Percentiles rank a stretch among this genome's conserved stretches.
Conservation (phyloP, 371 early-diverging fungal genomes). For the Haplosporangium sp. region DNA sequence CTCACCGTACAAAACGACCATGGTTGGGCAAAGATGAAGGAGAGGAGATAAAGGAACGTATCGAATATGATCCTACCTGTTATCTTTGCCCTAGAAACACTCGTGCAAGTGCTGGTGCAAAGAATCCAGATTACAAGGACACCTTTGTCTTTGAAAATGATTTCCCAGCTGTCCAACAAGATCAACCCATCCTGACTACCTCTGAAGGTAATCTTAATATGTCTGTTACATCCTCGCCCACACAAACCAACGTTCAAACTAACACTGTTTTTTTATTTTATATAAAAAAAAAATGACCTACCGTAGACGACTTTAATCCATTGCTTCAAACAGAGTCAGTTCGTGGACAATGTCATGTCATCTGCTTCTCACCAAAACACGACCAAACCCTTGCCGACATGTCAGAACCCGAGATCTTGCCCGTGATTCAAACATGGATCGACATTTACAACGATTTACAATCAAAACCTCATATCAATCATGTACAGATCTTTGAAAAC, state of each 20-base stretch:
- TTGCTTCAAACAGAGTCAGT: conserved; percentile 77
- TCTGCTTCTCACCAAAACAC: conserved; percentile 93
- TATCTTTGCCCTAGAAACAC: conserved; percentile 90
- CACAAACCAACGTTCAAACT: too few species aligned
- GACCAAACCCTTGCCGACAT: conserved; percentile 91
- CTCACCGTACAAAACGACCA: conserved; percentile 94
- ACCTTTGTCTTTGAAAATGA: conserved; percentile 92
- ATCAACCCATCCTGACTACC: conserved; percentile 62
- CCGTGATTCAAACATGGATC: conserved; percentile 85
- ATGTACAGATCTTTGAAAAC: conserved; percentile 96
- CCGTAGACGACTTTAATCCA: conserved; percentile 20
- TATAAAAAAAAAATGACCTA: background rate
- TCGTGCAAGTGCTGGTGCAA: conserved; percentile 74
- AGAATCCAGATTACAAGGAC: conserved; percentile 80
- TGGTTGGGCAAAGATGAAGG: conserved; percentile 90
- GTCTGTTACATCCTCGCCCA: too few species aligned
- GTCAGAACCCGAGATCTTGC: conserved; percentile 66
- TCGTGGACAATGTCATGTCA: conserved; percentile 87
- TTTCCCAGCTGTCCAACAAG: conserved; percentile 85
- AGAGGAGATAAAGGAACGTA: conserved; percentile 58
- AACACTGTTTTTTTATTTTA: background rate
- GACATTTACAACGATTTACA: conserved; percentile 64
- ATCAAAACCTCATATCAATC: conserved; percentile 63
- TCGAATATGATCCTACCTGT: conserved; percentile 82
- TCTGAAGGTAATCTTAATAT: conserved; percentile 10